These are phyloP conservation scores for Aspergillus fischeri DNA, from an alignment of 2,329 filamentous ascomycete species.

Conservation along the genomic window DNA sequence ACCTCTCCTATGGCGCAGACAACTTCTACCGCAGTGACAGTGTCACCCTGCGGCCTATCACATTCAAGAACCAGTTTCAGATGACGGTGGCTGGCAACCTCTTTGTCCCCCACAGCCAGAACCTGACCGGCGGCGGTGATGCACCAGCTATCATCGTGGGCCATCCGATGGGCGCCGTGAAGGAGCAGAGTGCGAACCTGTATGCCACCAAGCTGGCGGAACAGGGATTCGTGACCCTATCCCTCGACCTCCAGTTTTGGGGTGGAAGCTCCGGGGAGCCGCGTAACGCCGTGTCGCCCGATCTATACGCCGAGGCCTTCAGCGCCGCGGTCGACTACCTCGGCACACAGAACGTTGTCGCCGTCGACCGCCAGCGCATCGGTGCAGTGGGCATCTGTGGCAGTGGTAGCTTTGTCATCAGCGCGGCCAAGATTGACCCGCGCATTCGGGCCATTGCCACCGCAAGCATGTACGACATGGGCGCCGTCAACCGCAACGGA, in stretches of 20 bases:
- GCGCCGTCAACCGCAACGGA: conserved; percentile 7
- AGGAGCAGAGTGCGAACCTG: conserved; percentile 24
- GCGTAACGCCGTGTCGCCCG: conserved; percentile 19
- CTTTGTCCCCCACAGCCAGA: no score
- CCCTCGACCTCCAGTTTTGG: conserved; percentile 21
- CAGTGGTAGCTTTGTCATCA: conserved; percentile 25
- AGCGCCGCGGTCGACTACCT: conserved; percentile 26
- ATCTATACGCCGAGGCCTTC: conserved; percentile 22
- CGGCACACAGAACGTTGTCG: conserved; percentile 5
- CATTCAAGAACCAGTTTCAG: no score
- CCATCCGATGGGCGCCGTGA: conserved; percentile 24
- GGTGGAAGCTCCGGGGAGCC: conserved; percentile 22
- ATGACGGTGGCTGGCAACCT: no score
- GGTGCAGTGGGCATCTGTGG: conserved; percentile 26
- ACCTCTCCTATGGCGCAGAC: no score
- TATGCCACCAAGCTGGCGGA: conserved; percentile 23
- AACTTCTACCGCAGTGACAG: no score
- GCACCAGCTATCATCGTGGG: conserved; percentile 18
- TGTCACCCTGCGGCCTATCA: no score
- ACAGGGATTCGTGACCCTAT: conserved; percentile 21
- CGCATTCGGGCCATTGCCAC: conserved; percentile 18
- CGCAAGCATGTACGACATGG: conserved; percentile 13
- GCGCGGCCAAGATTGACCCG: conserved; percentile 32
- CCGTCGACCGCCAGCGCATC: conserved; percentile 23
- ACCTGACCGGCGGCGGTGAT: no score